Base-by-base conservation (phyloP, 306 rosid genomes). In the Cicer bijugum region DNA sequence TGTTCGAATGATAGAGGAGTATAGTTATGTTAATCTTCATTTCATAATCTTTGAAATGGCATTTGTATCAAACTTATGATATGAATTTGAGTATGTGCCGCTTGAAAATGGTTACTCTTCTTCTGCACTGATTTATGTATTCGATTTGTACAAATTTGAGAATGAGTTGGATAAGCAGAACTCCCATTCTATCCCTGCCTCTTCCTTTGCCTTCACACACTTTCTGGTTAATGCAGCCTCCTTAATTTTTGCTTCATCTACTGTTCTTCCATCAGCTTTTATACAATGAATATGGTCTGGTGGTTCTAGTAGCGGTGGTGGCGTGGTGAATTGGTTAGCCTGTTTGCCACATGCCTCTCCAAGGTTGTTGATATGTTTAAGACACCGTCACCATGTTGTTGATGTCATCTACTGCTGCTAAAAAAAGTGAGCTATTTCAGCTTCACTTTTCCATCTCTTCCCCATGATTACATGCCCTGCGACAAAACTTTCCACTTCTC, bases 1-100 rank as follows among this genome's bases (percentile, higher is more conserved):
- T 2, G 6, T 52, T 52, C 7, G 20, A 52, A 11, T 58, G 43
- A 58, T 28, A 23, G 40, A 6, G 11, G 47, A 44, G 9, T 11
- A 1, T 19, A 28, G 42, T 11, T 58, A 58, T 10, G 23, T 23
- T 58, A 57, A 28, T 23, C 16, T 58, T 59, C 43, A 59, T 59
- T 35, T 59, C 44, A 12, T 59, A 19, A 55, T 55, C 61, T 55
- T 53, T 53, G n/a, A 55, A 9, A 9, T 56, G 62, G 4, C 37
- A 19, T 56, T n/a, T 56, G 23, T 20, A 37, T 1, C 61, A 9
- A 17, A 55, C 7, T 17, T 55, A 33, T 51, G 28, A 42, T 62
- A 40, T 67, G 78, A 63, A 43, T 52, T 51, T 52, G 69, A 62
- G 17, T 42, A 20, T 35, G 8, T 79, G 8, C 11, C 37, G 17